Evolutionary conservation across 495 filamentous ascomycete genomes (phyloP), one percentile per base, ranked within the genome.

Genomic region (Lasiosphaeria miniovina): DNA sequence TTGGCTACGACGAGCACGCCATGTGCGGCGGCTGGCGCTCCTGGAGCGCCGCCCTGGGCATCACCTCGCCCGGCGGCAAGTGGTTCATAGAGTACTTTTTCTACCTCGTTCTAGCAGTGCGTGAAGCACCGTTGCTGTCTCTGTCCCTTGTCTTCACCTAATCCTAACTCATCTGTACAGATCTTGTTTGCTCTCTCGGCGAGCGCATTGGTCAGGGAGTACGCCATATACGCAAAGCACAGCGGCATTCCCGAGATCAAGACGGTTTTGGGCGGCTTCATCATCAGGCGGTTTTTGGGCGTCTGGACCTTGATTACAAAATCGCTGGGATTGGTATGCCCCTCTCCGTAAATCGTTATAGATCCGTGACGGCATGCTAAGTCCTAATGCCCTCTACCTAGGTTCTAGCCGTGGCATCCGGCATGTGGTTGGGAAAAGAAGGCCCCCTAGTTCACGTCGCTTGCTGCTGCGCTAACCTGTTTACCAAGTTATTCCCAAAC

Each of bases 181-280:
- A 78, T 95, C 24, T 62, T 89, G 34, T 96, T 97, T 71, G 94
- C 94, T 34, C 71, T 84, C 15, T 85, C 82, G 48, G 93, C 94
- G 14, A 89, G 87, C 59, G 63, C 93, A 43, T 73, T 98, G 45
- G 94, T 98, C 17, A 86, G 87, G 64, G 81, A 82, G 52, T 98
- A 91, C 74, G 90, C 93, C 11, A 78, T 88, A 9, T 91, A 96
- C 74, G 94, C 94, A 43, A 92, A 89, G 68, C 95, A 98, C 65
- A 96, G 92, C 70, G 94, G 94, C 68, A 97, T 98, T 62, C 93
- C 94, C 7, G 94, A 98, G 75, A 96, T 98, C 64, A 98, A 98
- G 77, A 98, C 94, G 10, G 85, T 98, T 1, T 77, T 98, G 58
- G 94, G 94, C 12, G 94, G 94, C 24, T 98, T 96, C 75, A 86